phyloP scores from a whole-genome alignment of 306 rosid genomes.

The Rosa chinensis region DNA sequence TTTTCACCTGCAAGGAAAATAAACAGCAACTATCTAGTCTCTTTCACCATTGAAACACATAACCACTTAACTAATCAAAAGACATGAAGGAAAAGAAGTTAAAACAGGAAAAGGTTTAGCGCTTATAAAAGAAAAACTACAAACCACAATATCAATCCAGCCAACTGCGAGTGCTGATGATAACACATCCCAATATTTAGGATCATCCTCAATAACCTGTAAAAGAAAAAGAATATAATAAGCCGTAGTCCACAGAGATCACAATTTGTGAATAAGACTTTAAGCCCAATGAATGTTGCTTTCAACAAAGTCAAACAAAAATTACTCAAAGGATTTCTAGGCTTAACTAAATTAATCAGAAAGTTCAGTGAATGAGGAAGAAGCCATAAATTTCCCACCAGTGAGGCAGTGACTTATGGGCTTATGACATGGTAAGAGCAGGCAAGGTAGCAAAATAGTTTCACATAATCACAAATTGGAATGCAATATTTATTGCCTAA shows the following conservation, averaged over 20 bases:
- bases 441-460: background rate
- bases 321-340: background rate
- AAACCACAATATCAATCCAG: slow-evolving; percentile 91
- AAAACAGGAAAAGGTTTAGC: slow-evolving; percentile 1
- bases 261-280: background rate
- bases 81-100: slow-evolving; percentile 1
- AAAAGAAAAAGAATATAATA: slow-evolving; percentile 25
- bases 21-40: slow-evolving; percentile 22
- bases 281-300: background rate
- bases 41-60: slow-evolving; percentile 22
- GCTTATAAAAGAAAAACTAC: slow-evolving; percentile 28
- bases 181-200: slow-evolving; percentile 80
- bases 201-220: slow-evolving; percentile 81
- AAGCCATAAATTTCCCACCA: background rate
- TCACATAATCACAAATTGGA: background rate
- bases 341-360: background rate
- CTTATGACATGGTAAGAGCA: background rate
- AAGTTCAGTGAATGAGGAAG: background rate
- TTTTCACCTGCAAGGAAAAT: slow-evolving; percentile 66
- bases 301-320: background rate
- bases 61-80: slow-evolving; percentile 18
- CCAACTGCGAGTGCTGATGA: slow-evolving; percentile 86
- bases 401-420: background rate
- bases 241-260: slow-evolving; percentile 4
- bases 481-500: background rate